Conservation (phyloP, 805 yeast genomes). For the Maudiozyma pseudohumilis region DNA sequence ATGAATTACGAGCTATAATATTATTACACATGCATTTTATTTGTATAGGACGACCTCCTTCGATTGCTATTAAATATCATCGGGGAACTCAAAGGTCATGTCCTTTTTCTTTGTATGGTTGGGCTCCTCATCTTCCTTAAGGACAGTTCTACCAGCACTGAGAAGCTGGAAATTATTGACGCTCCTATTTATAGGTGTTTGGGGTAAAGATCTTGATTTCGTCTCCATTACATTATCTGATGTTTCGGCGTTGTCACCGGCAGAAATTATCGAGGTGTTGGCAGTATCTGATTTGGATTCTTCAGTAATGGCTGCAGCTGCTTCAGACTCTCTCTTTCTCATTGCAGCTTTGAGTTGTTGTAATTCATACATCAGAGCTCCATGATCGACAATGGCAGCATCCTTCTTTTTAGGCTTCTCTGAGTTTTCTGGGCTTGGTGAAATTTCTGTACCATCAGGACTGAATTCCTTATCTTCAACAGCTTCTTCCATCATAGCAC, state of each 20-base stretch:
- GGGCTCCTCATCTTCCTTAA: slow-evolving; percentile 24
- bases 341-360: slow-evolving; percentile 18
- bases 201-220: not conserved
- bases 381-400: slow-evolving; percentile 21
- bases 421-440: slow-evolving; percentile 1
- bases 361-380: slow-evolving; percentile 23
- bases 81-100: slow-evolving; percentile 24
- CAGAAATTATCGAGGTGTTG: not conserved
- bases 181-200: slow-evolving; percentile 1
- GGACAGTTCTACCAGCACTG: slow-evolving; percentile 23
- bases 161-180: slow-evolving; percentile 21
- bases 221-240: not conserved
- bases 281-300: not conserved
- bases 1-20: too few species aligned
- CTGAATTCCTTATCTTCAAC: slow-evolving; percentile 18
- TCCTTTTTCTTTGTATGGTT: slow-evolving; percentile 6
- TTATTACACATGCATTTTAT: not conserved
- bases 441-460: slow-evolving; percentile 5
- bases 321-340: slow-evolving; percentile 12
- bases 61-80: slow-evolving; percentile 15
- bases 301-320: not conserved
- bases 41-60: not conserved
- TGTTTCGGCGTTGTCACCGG: not conserved
- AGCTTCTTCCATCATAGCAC: slow-evolving; percentile 47
- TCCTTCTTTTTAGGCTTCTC: slow-evolving; percentile 14